Base-by-base conservation (phyloP, 1,139 yeast genomes). In the Diutina pseudorugosa region DNA sequence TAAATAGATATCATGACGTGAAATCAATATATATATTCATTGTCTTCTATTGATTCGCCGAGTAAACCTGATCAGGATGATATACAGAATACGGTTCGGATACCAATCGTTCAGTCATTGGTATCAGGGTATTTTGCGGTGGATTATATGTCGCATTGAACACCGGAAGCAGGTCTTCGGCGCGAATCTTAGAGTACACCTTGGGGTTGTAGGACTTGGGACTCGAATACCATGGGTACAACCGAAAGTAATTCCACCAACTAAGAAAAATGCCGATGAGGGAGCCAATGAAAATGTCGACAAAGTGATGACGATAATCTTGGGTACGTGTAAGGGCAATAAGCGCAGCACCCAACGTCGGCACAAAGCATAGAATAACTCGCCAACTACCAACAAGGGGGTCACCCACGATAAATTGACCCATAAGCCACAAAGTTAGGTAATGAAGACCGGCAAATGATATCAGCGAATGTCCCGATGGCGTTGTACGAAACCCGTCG, bases 241-340 rank as follows among this genome's bases (percentile, higher is more conserved):
- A 62, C 41, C 76, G 60, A 55, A 67, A 66, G 61, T 73, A 73
- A 50, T 70, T 65, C 75, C 75, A 71, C 20, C 52, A 53, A 1
- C 70, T 73, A 43, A 72, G 60, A 16, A 55, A 50, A 9, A 61
- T 50, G 0, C 93, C 94, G 7, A 85, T 60, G 1, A 68, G 25
- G 48, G 82, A 72, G 1, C 94, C 95, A 33, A 79, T 60, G 0
- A 82, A 56, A 1, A 86, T 79, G 65, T 86, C 95, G 12, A 82
- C 70, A 58, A 83, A 84, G 64, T 85, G 91, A 61, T 85, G 94
- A 64, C 91, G 76, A 64, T 85, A 86, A 65, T 86, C 95, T 61
- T 83, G 82, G 1, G 90, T 83, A 59, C 94, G 73, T 51, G 86
- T 79, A 52, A 85, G 67, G 0, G 91, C 90, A 58, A 85, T 82